Conservation (phyloP, 768 basidiomycete species). For the Rhizopogon salebrosus region DNA sequence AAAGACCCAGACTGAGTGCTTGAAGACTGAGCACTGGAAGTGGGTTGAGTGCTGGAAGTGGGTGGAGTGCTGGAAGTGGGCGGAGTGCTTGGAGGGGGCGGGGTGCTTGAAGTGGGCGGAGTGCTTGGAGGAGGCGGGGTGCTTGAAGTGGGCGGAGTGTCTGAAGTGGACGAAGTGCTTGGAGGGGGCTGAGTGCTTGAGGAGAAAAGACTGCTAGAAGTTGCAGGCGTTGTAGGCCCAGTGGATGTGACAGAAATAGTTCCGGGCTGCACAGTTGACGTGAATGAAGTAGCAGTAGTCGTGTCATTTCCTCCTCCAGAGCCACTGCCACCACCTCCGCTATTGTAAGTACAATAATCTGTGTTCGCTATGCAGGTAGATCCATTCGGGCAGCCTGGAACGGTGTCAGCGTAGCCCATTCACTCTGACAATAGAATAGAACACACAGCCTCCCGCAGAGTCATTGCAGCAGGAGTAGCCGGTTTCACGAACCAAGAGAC, state of each 20-base stretch:
- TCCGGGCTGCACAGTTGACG: not conserved
- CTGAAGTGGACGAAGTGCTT: not conserved
- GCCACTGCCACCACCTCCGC: not conserved
- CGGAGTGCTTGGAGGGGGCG: no score
- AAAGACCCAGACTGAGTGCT: no score
- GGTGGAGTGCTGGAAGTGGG: no score
- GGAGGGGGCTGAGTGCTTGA: not conserved
- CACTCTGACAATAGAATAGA: not conserved
- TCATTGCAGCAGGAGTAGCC: no score
- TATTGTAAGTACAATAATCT: constrained; percentile 1
- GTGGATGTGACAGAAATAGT: not conserved
- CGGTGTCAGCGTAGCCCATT: not conserved
- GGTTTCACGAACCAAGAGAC: not conserved
- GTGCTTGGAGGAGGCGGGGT: no score
- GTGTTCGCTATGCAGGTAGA: constrained; percentile 3
- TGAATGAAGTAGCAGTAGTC: not conserved
- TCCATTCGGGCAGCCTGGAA: constrained; percentile 15
- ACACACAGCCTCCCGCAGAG: no score
- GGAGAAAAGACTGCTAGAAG: not conserved
- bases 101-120: no score
- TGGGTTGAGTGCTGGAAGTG: no score
- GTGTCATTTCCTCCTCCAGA: constrained; percentile 2
- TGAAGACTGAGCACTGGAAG: no score
- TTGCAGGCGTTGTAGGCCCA: not conserved
- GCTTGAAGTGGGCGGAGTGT: no score